phyloP scores from a whole-genome alignment of 2,329 filamentous ascomycete genomes.

The Madurella mycetomatis region DNA sequence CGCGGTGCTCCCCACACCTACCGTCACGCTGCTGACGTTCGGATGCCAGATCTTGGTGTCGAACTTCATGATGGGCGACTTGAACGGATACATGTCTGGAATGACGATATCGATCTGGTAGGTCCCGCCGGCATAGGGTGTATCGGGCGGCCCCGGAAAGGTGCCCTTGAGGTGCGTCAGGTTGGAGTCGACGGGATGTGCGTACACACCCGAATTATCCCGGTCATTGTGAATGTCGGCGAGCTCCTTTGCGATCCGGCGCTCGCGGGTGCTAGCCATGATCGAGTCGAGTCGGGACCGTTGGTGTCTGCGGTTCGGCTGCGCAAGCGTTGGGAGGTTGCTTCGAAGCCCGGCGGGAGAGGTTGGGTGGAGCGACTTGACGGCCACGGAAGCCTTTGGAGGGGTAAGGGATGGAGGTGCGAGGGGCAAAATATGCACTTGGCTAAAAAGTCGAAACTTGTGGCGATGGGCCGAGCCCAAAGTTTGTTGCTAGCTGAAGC shows the following conservation, averaged over 20 bases:
- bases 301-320: not conserved
- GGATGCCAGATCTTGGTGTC: slow-evolving; percentile 95
- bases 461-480: not conserved
- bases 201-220: slow-evolving; percentile 69
- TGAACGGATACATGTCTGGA: slow-evolving; percentile 86
- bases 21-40: slow-evolving; percentile 90
- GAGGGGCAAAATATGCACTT: not conserved
- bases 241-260: slow-evolving; percentile 71
- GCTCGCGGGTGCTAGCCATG: slow-evolving; percentile 50
- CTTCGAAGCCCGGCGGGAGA: not conserved
- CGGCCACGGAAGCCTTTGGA: not conserved
- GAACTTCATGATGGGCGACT: slow-evolving; percentile 86
- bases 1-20: slow-evolving; percentile 36
- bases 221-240: slow-evolving; percentile 68
- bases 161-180: slow-evolving; percentile 78
- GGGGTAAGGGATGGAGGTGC: not conserved
- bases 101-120: slow-evolving; percentile 83
- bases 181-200: slow-evolving; percentile 61
- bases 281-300: slow-evolving; percentile 1
- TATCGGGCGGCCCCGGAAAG: slow-evolving; percentile 84
- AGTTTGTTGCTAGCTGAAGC: not conserved
- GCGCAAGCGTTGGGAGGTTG: not conserved
- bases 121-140: slow-evolving; percentile 83
- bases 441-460: not conserved
- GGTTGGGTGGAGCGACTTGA: not conserved